Base-by-base conservation (phyloP, 345 rosid species). In the Syzygium aromaticum region DNA sequence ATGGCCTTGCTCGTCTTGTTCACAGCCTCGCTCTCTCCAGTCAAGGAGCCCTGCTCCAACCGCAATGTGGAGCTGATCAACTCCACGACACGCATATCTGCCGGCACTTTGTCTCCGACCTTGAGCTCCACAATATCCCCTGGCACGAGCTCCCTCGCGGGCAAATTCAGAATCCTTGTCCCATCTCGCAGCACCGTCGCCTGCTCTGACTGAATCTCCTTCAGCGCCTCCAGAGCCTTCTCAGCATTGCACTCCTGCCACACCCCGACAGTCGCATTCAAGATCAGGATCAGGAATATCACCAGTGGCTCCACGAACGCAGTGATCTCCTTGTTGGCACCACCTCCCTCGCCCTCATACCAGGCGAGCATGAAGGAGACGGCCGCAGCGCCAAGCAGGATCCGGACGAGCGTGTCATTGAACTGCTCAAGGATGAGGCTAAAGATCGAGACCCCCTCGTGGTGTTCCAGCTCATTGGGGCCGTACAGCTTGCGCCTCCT, bases 231-330 rank as follows among this genome's bases (percentile, higher is more conserved):
- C 77, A 95, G 84, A 12, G 97, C 96, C 88, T 95, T 95, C 94
- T 95, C 97, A 1, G 95, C 96, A 85, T 94, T 94, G 43, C 85
- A 93, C 86, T 94, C 97, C 85, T 95, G 97, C 96, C 96, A 95
- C 85, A 95, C 91, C 25, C 97, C 96, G 2, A 95, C 95, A 46
- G 93, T 52, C 0, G 96, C 95, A 86, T 95, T 95, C 84, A 95
- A 89, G 56, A 95, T 94, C 89, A 95, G 89, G 85, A 95, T 95
- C 86, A 95, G 77, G 89, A 95, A 95, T 49, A 95, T 95, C 25
- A 95, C 97, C 85, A 95, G 83, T 13, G 97, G 97, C 89, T 95
- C 97, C 83, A 94, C 96, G 51, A 94, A 94, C 4, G 96, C 95
- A 0, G 97, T 95, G 30, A 95, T 94, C 88, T 88, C 96, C 94